Evolutionary conservation across 2,329 filamentous ascomycete genomes (phyloP).

Genomic region (Phaeoacremonium minimum): DNA sequence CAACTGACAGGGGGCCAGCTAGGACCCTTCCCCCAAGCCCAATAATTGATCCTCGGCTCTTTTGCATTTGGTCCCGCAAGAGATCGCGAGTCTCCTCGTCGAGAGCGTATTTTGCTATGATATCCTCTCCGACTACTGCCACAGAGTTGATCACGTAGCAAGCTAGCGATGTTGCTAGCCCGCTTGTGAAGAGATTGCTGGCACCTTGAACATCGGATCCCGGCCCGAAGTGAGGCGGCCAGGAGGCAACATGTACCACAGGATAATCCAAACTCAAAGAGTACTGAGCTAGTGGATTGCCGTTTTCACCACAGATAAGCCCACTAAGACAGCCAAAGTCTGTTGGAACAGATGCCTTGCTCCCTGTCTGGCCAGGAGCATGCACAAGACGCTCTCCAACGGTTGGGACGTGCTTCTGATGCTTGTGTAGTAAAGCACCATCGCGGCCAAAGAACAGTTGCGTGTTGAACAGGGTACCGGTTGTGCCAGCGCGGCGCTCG

Average conservation of each 20-base stretch:
- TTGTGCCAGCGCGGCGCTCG: conserved; percentile 8
- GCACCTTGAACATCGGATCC: conserved; percentile 1
- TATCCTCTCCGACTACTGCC: conserved; percentile 8
- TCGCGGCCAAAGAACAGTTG: conserved; percentile 11
- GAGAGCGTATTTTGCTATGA: conserved; percentile 6
- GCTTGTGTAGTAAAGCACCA: conserved; percentile 11
- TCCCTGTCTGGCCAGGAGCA: conserved; percentile 8
- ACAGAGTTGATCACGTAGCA: conserved; percentile 11
- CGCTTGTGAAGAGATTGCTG: conserved; percentile 2
- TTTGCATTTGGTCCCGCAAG: conserved; percentile 1
- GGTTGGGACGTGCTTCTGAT: conserved; percentile 13
- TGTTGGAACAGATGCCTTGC: too few species aligned
- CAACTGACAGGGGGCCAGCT: too few species aligned
- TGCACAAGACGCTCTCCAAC: conserved; percentile 10
- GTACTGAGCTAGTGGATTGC: conserved; percentile 10
- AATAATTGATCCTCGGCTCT: conserved; percentile 6
- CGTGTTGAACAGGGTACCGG: conserved; percentile 11
- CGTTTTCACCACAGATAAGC: conserved; percentile 14
- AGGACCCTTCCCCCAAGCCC: too few species aligned
- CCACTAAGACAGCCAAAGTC: conserved; percentile 9
- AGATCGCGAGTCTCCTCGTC: conserved; percentile 1
- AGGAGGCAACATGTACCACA: conserved; percentile 10
- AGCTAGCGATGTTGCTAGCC: conserved; percentile 3
- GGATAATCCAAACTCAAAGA: conserved; percentile 9
- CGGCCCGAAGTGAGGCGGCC: conserved; percentile 9